Base-by-base conservation (phyloP, 1,284 basidiomycete genomes). In the Melampsora americana region DNA sequence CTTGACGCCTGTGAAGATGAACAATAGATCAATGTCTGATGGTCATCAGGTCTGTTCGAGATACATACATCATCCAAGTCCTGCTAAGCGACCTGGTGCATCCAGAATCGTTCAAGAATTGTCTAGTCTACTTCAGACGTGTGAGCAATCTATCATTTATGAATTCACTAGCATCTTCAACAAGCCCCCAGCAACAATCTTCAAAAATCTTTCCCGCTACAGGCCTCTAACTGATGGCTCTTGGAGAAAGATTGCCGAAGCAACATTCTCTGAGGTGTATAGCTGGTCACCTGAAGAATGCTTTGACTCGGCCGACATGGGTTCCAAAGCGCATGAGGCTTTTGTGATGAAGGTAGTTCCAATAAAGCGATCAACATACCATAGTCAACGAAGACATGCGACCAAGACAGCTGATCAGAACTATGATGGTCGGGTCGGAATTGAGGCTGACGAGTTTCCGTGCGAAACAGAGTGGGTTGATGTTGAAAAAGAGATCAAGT, bases 281-380 rank as follows among this genome's bases (percentile, higher is more conserved):
- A 50, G 32, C 32, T 75, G 64, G 65, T 60, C 65, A 16, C 50
- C 61, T 44, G 56, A 65, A 12, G 30, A 16, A 46, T 42, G 20
- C 42, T 39, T 16, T 26, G n/a, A n/a, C 20, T 7, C 20, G 14
- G 28, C 61, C 28, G 7, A n/a, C n/a, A 14, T 44, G 16, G 20
- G 53, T 56, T n/a, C 53, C 2, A 56, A 56, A 56, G n/a, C 28
- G n/a, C n/a, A 23, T 23, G 53, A 56, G n/a, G 32, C 61, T n/a
- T 62, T 75, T 16, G 72, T 75, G 23, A 67, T 75, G 56, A 75
- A 75, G 56, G 56, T 68, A 23, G 66, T 75, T 26, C 72, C 72
- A 42, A 75, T 75, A 46, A 75, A 61, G 48, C 30, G 71, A 65
- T 12, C 35, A 2, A 73, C 50, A 30, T 46, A 65, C n/a, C 5